These are phyloP conservation scores for Cystobasidium ongulense DNA, from an alignment of 768 basidiomycete species.

Conservation along the genomic window DNA sequence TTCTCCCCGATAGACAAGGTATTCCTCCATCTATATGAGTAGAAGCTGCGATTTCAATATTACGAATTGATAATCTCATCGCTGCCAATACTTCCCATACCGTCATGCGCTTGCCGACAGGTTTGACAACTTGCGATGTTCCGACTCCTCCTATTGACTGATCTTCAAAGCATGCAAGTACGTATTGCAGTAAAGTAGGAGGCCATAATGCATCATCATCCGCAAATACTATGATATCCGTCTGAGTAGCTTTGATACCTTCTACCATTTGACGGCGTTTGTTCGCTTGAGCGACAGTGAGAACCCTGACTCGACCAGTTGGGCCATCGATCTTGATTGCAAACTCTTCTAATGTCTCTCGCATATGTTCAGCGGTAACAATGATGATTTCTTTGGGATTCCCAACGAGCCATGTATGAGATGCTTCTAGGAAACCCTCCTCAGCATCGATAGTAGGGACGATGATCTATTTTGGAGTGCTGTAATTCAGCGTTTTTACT, in stretches of 20 bases:
- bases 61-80: constrained; percentile 82
- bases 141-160: constrained; percentile 88
- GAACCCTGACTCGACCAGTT: constrained; percentile 34
- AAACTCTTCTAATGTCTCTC: constrained; percentile 75
- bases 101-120: constrained; percentile 68
- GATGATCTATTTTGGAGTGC: constrained; percentile 53
- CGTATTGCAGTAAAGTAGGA: constrained; percentile 74
- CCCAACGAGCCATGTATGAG: constrained; percentile 82
- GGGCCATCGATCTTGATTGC: constrained; percentile 66
- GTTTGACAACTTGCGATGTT: constrained; percentile 78
- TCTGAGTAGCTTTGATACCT: constrained; percentile 79
- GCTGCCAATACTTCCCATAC: constrained; percentile 94
- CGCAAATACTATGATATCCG: constrained; percentile 68
- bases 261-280: constrained; percentile 90
- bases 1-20: constrained; percentile 83
- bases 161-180: constrained; percentile 87
- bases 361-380: constrained; percentile 80
- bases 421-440: constrained; percentile 89
- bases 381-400: constrained; percentile 76
- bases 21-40: constrained; percentile 90
- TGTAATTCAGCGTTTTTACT: not conserved
- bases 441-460: constrained; percentile 94
- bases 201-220: constrained; percentile 97
- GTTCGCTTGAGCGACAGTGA: constrained; percentile 57
- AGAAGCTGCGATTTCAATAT: constrained; percentile 80